Evolutionary conservation across 2,329 filamentous ascomycete genomes (phyloP).

Genomic region (Pseudogymnoascus sp.): DNA sequence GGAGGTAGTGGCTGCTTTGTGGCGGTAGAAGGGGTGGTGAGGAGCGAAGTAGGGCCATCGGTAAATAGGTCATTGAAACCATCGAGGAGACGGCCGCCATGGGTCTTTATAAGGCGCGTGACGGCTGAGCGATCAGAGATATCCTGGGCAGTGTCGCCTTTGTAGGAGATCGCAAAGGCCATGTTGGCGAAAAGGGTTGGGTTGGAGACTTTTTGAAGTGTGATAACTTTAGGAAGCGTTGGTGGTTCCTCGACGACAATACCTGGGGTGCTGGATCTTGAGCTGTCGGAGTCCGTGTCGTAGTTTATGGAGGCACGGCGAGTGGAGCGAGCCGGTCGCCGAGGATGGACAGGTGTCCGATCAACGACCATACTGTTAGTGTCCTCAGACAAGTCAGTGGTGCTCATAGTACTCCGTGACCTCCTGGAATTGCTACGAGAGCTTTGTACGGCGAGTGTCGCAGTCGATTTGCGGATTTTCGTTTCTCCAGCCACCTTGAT

Average conservation of each 20-base stretch:
- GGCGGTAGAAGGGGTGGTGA: constrained; percentile 5
- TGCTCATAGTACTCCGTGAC: neutral
- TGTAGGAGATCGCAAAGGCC: constrained; percentile 79
- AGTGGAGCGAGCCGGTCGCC: neutral
- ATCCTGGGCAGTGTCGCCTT: constrained; percentile 44
- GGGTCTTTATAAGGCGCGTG: constrained; percentile 53
- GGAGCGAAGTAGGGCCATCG: constrained; percentile 20
- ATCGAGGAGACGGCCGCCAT: constrained; percentile 65
- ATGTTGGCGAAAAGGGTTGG: constrained; percentile 57
- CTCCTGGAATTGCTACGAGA: neutral
- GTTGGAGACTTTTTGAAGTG: neutral
- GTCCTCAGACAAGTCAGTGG: neutral
- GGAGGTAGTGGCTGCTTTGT: constrained; percentile 13
- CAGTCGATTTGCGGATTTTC: neutral
- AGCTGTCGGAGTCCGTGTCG: neutral
- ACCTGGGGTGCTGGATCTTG: neutral
- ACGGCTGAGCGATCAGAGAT: constrained; percentile 31
- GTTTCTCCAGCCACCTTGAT: too few relatives aligned
- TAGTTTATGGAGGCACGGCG: neutral
- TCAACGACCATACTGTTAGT: neutral
- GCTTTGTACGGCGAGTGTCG: neutral
- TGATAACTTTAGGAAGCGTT: neutral
- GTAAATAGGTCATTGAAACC: constrained; percentile 81
- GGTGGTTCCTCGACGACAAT: neutral
- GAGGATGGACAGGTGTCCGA: neutral